A percentile compares a stretch with the other conserved stretches of the same genome.
These are phyloP conservation scores for Diplodia seriata DNA, from an alignment of 2,329 filamentous ascomycete species.

Conservation along the genomic window DNA sequence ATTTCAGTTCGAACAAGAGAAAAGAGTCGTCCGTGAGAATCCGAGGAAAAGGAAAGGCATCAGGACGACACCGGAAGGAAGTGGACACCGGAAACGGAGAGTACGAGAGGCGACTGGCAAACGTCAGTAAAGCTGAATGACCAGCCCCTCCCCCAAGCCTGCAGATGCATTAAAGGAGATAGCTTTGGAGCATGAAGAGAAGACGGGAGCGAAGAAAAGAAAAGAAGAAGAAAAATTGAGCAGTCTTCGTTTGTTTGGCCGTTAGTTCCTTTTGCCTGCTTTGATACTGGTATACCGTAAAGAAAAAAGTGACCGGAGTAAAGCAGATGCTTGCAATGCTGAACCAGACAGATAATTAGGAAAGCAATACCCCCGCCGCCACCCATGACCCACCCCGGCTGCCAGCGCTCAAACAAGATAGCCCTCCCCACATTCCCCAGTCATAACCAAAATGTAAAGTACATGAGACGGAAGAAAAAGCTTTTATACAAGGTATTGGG, in stretches of 20 bases:
- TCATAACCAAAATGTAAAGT: background rate
- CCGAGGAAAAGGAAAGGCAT: too few species aligned
- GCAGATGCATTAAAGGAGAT: background rate
- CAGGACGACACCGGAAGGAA: background rate
- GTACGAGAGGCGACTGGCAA: background rate
- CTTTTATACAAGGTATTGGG: slow-evolving; percentile 1
- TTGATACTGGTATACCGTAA: background rate
- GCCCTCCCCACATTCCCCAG: background rate
- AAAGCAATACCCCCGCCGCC: background rate
- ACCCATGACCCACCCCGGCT: background rate
- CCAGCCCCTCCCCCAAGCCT: background rate
- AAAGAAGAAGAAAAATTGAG: background rate
- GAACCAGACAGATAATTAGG: background rate
- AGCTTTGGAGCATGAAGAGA: background rate
- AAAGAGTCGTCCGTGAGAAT: too few species aligned
- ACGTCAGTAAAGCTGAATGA: background rate
- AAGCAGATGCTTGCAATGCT: background rate
- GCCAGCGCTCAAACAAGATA: background rate
- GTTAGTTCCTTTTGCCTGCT: background rate
- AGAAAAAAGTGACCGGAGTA: background rate
- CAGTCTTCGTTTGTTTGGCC: slow-evolving; percentile 2
- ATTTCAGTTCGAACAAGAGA: too few species aligned
- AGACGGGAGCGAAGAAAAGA: background rate
- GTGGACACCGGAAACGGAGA: background rate
- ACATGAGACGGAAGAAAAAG: background rate